These are phyloP conservation scores for Euphorbia schlechtendalii DNA, from an alignment of 441 rosid genomes.

Conservation along the genomic window DNA sequence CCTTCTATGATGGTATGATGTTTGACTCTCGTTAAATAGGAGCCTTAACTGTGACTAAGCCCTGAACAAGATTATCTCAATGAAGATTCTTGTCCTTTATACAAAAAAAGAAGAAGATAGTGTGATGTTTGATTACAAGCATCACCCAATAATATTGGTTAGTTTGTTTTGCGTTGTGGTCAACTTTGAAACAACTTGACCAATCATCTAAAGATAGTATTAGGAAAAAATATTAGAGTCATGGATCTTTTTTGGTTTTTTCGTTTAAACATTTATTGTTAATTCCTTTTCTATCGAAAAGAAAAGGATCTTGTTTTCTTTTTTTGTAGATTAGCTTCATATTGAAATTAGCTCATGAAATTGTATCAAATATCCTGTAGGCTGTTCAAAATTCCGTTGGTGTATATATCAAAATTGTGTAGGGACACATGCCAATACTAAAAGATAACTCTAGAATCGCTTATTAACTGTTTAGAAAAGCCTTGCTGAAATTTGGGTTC, in stretches of 20 bases:
- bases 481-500: not conserved
- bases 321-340: not conserved
- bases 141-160: not conserved
- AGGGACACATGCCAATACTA: not conserved
- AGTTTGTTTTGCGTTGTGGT: not conserved
- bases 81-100: too few species aligned
- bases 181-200: not conserved
- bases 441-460: not conserved
- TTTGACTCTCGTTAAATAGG: not conserved
- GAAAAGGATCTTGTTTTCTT: not conserved
- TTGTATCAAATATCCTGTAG: not conserved
- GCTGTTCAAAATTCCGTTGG: not conserved
- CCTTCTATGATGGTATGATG: constrained; percentile 20
- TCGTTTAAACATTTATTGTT: not conserved
- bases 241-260: not conserved
- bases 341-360: not conserved
- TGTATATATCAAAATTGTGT: not conserved
- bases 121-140: constrained; percentile 4
- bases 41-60: too few species aligned
- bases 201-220: not conserved
- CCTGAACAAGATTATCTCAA: not conserved
- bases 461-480: constrained; percentile 3
- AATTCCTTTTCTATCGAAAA: not conserved
- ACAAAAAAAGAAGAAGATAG: too few species aligned
- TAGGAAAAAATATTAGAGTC: not conserved